phyloP scores from a whole-genome alignment of 2,329 filamentous ascomycete species.

The Penicillium sp. region DNA sequence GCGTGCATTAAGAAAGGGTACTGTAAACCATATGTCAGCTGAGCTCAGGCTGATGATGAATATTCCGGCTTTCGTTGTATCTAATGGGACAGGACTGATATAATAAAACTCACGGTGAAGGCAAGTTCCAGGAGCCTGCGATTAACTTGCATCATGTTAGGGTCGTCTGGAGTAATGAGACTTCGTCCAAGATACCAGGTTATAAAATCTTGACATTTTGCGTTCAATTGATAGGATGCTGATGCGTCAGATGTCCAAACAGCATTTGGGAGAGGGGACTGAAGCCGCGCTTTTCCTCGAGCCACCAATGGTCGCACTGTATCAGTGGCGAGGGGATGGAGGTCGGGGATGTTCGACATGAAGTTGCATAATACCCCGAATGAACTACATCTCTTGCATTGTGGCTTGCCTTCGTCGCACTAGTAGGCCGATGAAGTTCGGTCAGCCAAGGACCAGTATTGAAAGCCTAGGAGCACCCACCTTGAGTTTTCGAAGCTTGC shows the following conservation, averaged over 20 bases:
- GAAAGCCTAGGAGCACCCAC: background rate
- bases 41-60: background rate
- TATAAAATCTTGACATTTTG: background rate
- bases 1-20: conserved; percentile 43
- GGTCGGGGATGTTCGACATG: conserved; percentile 28
- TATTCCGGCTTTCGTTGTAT: background rate
- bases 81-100: background rate
- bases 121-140: background rate
- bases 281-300: conserved; percentile 15
- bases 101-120: background rate
- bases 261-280: conserved; percentile 21
- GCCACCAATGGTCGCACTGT: conserved; percentile 12
- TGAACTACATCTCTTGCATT: conserved; percentile 37
- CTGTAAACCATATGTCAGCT: conserved; percentile 17
- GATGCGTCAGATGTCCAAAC: conserved; percentile 26
- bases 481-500: background rate
- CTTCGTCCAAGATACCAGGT: background rate
- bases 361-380: conserved; percentile 44
- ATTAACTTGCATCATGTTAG: background rate
- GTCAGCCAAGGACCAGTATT: conserved; percentile 7
- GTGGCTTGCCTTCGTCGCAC: conserved; percentile 43
- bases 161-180: background rate
- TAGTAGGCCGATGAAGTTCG: conserved; percentile 14
- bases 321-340: conserved; percentile 30
- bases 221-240: background rate